These are phyloP conservation scores for Tritrichomonas musculus DNA, from an alignment of 208 protist species.

Conservation along the genomic window DNA sequence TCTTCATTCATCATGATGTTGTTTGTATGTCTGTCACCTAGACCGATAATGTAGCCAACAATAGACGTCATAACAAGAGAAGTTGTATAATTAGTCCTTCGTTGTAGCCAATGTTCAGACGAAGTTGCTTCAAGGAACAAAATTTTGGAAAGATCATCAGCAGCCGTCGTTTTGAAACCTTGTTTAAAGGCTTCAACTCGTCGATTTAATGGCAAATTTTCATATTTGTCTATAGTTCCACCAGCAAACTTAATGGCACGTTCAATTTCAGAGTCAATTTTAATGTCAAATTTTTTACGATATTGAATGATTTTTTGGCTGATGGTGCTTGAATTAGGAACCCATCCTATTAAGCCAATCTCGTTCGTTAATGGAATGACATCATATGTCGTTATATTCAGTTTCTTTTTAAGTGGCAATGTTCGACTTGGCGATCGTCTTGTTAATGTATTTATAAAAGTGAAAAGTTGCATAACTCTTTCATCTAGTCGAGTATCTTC, in stretches of 20 bases:
- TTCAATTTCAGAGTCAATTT: not conserved
- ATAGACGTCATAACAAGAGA: not conserved
- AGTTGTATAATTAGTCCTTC: not conserved
- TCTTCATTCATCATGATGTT: slow-evolving; percentile 27
- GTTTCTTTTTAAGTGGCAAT: not conserved
- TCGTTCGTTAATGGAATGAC: slow-evolving; percentile 8
- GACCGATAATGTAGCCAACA: slow-evolving; percentile 1
- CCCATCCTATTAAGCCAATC: not conserved
- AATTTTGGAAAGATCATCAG: not conserved
- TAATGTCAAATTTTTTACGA: not conserved
- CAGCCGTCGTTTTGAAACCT: not conserved
- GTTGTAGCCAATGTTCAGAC: slow-evolving; percentile 18
- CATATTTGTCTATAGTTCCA: not conserved
- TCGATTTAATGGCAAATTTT: too few relatives aligned
- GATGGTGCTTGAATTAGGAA: not conserved
- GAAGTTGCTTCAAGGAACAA: not conserved
- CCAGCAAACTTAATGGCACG: not conserved
- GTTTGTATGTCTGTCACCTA: slow-evolving; percentile 23
- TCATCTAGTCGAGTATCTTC: slow-evolving; percentile 22
- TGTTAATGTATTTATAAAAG: slow-evolving; percentile 14
- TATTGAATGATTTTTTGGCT: not conserved
- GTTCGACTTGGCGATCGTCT: not conserved
- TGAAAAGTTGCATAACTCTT: not conserved
- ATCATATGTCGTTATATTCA: not conserved
- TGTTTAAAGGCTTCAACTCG: not conserved